These are phyloP conservation scores for Globisporangium camurandrum DNA, from an alignment of 352 stramenopile genomes.

Conservation along the genomic window DNA sequence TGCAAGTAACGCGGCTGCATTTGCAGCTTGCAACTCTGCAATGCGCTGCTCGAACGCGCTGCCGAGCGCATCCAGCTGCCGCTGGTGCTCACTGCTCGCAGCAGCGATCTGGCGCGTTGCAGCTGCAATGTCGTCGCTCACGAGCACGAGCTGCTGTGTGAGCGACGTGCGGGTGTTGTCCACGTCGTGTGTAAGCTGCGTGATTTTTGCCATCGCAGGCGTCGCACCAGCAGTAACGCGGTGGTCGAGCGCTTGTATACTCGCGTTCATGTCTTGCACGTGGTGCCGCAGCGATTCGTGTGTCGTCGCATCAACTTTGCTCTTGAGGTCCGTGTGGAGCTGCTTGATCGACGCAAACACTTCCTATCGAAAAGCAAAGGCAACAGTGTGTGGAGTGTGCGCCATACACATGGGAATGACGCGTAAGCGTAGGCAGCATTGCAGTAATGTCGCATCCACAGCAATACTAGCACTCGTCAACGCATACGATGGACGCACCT, in stretches of 20 bases:
- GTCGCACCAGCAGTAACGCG: slow-evolving; percentile 26
- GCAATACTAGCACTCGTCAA: too few relatives aligned
- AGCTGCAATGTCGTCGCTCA: slow-evolving; percentile 19
- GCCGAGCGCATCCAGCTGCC: slow-evolving; percentile 20
- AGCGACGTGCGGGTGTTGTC: slow-evolving; percentile 22
- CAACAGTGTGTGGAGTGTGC: not conserved
- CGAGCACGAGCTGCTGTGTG: slow-evolving; percentile 25
- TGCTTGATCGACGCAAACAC: slow-evolving; percentile 61
- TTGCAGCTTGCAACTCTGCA: slow-evolving; percentile 19
- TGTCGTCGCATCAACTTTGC: slow-evolving; percentile 33
- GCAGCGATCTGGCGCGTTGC: slow-evolving; percentile 23
- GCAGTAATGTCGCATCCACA: too few relatives aligned
- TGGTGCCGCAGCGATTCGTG: slow-evolving; percentile 45
- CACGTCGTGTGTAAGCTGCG: slow-evolving; percentile 32
- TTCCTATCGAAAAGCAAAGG: slow-evolving; percentile 15
- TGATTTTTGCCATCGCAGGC: slow-evolving; percentile 34
- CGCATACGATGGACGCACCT: slow-evolving; percentile 7
- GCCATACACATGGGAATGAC: not conserved
- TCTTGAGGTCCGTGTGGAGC: slow-evolving; percentile 42
- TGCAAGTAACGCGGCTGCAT: slow-evolving; percentile 32
- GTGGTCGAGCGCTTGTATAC: slow-evolving; percentile 38
- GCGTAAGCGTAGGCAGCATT: too few relatives aligned
- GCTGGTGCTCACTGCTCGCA: slow-evolving; percentile 23
- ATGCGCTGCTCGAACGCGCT: slow-evolving; percentile 22
- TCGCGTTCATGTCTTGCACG: slow-evolving; percentile 42